Conservation (phyloP, 192 early-diverging fungal species). For the Rhizophagus prolifer region DNA sequence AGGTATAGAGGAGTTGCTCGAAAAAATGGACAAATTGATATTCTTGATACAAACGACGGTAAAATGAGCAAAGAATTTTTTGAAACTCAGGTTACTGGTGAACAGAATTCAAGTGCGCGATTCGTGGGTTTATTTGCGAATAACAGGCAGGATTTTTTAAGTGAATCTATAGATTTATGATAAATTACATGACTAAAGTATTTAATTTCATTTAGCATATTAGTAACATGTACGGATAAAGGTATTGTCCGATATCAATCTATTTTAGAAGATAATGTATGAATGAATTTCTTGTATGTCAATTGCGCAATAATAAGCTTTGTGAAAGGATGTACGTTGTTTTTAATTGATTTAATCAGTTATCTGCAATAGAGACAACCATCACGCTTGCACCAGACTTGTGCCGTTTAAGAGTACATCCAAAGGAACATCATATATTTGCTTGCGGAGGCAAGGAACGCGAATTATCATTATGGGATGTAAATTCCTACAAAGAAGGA, state of each 20-base stretch:
- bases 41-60: constrained; percentile 45
- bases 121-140: constrained; percentile 55
- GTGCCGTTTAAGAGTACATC: constrained; percentile 68
- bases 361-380: constrained; percentile 28
- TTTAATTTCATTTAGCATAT: constrained; percentile 8
- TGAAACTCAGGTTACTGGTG: constrained; percentile 30
- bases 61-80: constrained; percentile 37
- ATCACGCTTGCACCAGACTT: constrained; percentile 54
- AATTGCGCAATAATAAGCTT: not conserved
- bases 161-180: not conserved
- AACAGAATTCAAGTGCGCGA: constrained; percentile 33
- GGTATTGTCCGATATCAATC: constrained; percentile 15
- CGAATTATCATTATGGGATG: constrained; percentile 80
- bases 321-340: constrained; percentile 26
- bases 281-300: not conserved
- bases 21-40: constrained; percentile 51
- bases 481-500: constrained; percentile 34
- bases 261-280: constrained; percentile 5
- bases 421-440: constrained; percentile 61
- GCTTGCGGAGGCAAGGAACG: constrained; percentile 85
- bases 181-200: not conserved
- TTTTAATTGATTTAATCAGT: constrained; percentile 34
- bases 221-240: constrained; percentile 14
- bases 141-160: constrained; percentile 33
- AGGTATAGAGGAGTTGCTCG: constrained; percentile 42